Evolutionary conservation across 1,139 yeast species (phyloP), one percentile per base, ranked within the genome.

Genomic region (Geotrichum siamense): DNA sequence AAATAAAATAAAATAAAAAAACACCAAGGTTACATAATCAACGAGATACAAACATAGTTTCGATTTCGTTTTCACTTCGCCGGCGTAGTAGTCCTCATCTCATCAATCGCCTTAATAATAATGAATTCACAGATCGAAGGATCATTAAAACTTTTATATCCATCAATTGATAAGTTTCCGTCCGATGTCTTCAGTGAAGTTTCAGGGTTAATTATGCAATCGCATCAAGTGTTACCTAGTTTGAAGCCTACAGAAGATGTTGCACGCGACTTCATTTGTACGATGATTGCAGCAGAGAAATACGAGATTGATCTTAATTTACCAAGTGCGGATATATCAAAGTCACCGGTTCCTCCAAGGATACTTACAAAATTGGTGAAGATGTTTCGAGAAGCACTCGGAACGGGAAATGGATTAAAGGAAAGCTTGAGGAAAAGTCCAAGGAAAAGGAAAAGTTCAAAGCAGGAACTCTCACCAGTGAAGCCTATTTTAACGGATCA

Each of bases 201-300:
- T 2, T 37, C 45, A 10, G 44, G 43, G 12, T 43, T 53, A 19
- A 45, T 45, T 22, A 42, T 51, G 26, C 54, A 52, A 36, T 56
- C 60, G 9, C 32, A 41, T 27, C 42, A 38, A 31, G 50, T 49
- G 22, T 46, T 57, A 30, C 33, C 37, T 5, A 42, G 48, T 4
- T 48, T 63, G 32, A 55, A 56, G 26, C 58, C 64, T 2, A 50
- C 47, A 5, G 64, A 62, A 43, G 66, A 63, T 39, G 53, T 61
- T 1, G 67, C 67, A 2, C 47, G 68, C 5, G 39, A 50, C n/a
- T 55, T 54, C 28, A 36, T 63, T 5, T 60, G 67, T 47, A 57
- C 61, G 12, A 56, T 56, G 15, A 39, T 63, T 27, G 67, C 68
- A 1, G 51, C 56, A n/a, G 65, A 62, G 42, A 43, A 48, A 37